Evolutionary conservation across 129 eudicot genomes (phyloP), one percentile per base, ranked within the genome.

Genomic region (Smallanthus sonchifolius): DNA sequence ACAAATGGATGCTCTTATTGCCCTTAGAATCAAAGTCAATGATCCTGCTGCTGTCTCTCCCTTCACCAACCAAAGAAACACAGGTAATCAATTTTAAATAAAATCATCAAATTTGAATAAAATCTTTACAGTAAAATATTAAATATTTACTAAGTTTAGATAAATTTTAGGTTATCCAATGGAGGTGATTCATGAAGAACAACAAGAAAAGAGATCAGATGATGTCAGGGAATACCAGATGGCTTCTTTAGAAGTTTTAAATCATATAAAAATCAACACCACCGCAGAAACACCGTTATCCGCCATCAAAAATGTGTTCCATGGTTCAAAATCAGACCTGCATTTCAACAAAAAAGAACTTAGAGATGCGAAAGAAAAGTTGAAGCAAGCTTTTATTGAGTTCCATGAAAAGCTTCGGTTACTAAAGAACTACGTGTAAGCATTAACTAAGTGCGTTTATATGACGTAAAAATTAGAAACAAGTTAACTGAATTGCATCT

Each of bases 1-100:
- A 62, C 92, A 87, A 67, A 87, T 87, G 92, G 78, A 82, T 64
- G 87, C 85, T 52, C 61, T 87, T 4, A 75, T 87, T 64, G 92
- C 92, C 51, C 81, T 87, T n/a, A 24, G 92, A 44, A 73, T 73
- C 8, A 72, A 57, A 73, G 77, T 73, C 78, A 62, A 8, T 36
- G 54, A 44, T 56, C 24, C 63, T 20, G 28, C 59, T 13, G 61
- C 59, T 15, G 61, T 1, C 47, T 16, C 80, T 76, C 19, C 56
- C 2, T 19, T 65, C 68, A 64, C 64, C 73, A 56, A 67, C 36
- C 24, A 73, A 24, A 48, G 44, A 42, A 83, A 73, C 44, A 57
- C 73, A 4, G 85, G 77, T 56, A 54, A 39, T 35, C 66, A 63
- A 30, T 1, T 67, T 0, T 55, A 55, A 36, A 2, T 19, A 20